phyloP scores from a whole-genome alignment of 306 rosid genomes.

The Astragalus membranaceus region DNA sequence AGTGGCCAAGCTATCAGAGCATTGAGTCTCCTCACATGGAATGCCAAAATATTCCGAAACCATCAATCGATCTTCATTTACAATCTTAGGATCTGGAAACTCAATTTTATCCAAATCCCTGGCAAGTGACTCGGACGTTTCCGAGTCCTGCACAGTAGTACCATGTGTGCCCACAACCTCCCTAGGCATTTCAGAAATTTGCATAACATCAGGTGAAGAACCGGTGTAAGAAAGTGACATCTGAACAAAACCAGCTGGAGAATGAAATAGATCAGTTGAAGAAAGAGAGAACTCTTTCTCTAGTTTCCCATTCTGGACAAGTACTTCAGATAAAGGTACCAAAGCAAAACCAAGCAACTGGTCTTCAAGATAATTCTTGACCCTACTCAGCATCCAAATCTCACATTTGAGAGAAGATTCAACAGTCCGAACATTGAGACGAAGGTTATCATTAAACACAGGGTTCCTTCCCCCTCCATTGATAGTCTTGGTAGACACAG shows the following conservation, averaged over 20 bases:
- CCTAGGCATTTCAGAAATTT: conserved; percentile 27
- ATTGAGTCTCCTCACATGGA: conserved; percentile 61
- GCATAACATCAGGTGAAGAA: conserved; percentile 73
- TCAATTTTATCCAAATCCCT: conserved; percentile 77
- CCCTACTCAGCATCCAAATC: conserved; percentile 98
- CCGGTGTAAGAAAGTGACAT: conserved; percentile 68
- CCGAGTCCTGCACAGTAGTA: conserved; percentile 28
- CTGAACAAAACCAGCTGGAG: conserved; percentile 85
- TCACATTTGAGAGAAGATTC: conserved; percentile 83
- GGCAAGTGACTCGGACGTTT: conserved; percentile 39
- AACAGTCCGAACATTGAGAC: conserved; percentile 44
- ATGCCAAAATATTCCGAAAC: conserved; percentile 75
- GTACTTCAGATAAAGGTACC: conserved; percentile 81
- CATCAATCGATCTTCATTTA: conserved; percentile 84
- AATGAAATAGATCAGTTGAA: conserved; percentile 90
- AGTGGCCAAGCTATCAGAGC: conserved; percentile 50
- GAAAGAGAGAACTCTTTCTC: conserved; percentile 95
- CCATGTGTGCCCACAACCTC: conserved; percentile 13
- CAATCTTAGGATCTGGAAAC: conserved; percentile 88
- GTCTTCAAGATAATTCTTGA: conserved; percentile 92
- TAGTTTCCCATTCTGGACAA: conserved; percentile 57
- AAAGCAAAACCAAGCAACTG: conserved; percentile 93
- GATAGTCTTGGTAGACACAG: conserved; percentile 71
- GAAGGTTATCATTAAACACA: conserved; percentile 71
- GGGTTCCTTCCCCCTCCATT: conserved; percentile 98